Conservation (phyloP, 2,329 filamentous ascomycete species). For the Colletotrichum gloeosporioides region DNA sequence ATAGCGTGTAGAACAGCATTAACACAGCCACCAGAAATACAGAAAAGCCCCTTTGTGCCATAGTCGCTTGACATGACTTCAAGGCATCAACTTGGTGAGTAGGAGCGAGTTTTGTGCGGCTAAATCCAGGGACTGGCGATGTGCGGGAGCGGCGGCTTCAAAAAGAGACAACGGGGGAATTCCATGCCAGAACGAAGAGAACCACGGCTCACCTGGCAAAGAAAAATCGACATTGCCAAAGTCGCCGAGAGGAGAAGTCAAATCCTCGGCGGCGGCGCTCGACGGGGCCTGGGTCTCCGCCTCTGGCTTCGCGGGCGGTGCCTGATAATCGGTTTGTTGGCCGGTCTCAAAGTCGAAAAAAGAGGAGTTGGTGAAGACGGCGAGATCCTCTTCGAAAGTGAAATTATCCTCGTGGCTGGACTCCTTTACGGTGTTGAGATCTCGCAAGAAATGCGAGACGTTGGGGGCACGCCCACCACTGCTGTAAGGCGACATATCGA, state of each 20-base stretch:
- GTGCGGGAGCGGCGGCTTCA: neutral
- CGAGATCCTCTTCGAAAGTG: constrained; percentile 73
- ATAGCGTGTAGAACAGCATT: neutral
- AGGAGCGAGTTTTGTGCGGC: neutral
- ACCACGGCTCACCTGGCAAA: constrained; percentile 47
- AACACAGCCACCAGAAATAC: neutral
- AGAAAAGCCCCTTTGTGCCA: neutral
- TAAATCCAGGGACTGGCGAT: neutral
- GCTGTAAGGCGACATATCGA: constrained; percentile 69
- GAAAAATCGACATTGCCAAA: constrained; percentile 53
- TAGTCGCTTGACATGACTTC: neutral
- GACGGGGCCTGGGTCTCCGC: constrained; percentile 31
- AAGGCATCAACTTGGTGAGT: neutral
- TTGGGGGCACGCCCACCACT: constrained; percentile 81
- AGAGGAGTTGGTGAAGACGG: constrained; percentile 81
- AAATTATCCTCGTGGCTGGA: constrained; percentile 65
- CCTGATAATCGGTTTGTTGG: constrained; percentile 63
- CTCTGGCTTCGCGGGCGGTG: constrained; percentile 51
- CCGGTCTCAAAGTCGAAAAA: constrained; percentile 81
- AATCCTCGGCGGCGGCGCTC: constrained; percentile 29
- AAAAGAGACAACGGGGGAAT: neutral
- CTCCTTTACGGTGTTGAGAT: constrained; percentile 75
- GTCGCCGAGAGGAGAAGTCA: constrained; percentile 46
- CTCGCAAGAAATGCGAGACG: constrained; percentile 87
- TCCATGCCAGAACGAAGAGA: neutral